phyloP scores from a whole-genome alignment of 768 basidiomycete genomes.

The Saitozyma sp. region DNA sequence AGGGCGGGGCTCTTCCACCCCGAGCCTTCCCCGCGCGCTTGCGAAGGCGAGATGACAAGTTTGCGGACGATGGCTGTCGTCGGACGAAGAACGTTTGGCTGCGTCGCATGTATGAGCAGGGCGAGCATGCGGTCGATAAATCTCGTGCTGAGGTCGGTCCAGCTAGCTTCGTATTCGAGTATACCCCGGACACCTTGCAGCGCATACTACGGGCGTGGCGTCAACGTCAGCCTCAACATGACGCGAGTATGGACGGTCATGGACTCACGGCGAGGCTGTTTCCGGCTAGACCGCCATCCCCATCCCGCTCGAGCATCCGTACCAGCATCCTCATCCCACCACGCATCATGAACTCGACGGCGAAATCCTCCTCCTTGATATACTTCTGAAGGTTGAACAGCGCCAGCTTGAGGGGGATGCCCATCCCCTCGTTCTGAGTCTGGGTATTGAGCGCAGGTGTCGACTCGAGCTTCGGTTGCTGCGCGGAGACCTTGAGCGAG shows the following conservation, averaged over 20 bases:
- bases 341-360: slow-evolving; percentile 46
- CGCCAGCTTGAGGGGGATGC: slow-evolving; percentile 44
- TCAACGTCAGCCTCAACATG: not conserved
- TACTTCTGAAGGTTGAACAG: slow-evolving; percentile 49
- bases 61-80: slow-evolving; percentile 43
- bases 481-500: slow-evolving; percentile 24
- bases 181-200: slow-evolving; percentile 42
- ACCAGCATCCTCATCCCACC: slow-evolving; percentile 42
- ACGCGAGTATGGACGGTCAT: not conserved
- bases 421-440: slow-evolving; percentile 13
- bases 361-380: slow-evolving; percentile 48
- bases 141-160: slow-evolving; percentile 27
- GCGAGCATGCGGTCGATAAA: slow-evolving; percentile 32
- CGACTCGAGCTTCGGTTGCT: slow-evolving; percentile 19
- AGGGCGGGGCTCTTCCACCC: slow-evolving; percentile 6
- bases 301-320: slow-evolving; percentile 25
- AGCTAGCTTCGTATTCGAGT: slow-evolving; percentile 42
- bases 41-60: slow-evolving; percentile 38
- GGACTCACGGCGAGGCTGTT: slow-evolving; percentile 45
- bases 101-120: slow-evolving; percentile 23
- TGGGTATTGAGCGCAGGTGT: slow-evolving; percentile 18
- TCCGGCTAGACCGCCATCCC: slow-evolving; percentile 24
- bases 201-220: slow-evolving; percentile 39
- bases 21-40: slow-evolving; percentile 20
- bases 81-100: slow-evolving; percentile 45